Evolutionary conservation across 306 rosid genomes (phyloP).

Genomic region (Rosa chinensis): DNA sequence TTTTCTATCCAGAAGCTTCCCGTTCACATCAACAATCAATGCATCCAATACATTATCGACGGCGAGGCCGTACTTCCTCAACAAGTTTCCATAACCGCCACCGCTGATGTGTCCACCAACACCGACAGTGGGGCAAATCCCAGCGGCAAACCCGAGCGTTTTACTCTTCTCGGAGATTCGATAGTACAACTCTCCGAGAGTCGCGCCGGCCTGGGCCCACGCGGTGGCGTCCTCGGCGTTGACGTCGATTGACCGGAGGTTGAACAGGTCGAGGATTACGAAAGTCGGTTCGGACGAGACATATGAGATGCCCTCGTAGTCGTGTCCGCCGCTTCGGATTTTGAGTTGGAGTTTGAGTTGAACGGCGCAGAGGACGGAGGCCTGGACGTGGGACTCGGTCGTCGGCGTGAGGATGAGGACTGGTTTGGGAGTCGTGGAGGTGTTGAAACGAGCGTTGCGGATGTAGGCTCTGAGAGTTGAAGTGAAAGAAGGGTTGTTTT

Average conservation of each 20-base stretch:
- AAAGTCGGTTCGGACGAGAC: constrained; percentile 50
- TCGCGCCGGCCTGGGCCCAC: constrained; percentile 66
- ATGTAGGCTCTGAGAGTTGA: constrained; percentile 65
- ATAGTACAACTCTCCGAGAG: constrained; percentile 69
- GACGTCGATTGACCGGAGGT: constrained; percentile 48
- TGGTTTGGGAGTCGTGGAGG: constrained; percentile 66
- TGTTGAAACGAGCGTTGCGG: constrained; percentile 74
- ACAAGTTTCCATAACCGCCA: constrained; percentile 78
- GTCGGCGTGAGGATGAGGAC: constrained; percentile 55
- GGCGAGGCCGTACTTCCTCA: constrained; percentile 65
- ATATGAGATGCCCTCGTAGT: constrained; percentile 72
- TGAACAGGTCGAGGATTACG: constrained; percentile 71
- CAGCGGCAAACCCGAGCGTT: constrained; percentile 66
- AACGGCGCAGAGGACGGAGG: constrained; percentile 57
- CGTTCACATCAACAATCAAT: constrained; percentile 55
- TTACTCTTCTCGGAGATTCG: constrained; percentile 63
- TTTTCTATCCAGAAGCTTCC: constrained; percentile 49
- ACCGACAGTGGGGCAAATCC: constrained; percentile 76
- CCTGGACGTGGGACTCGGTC: constrained; percentile 52
- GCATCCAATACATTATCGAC: constrained; percentile 70
- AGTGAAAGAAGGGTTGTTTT: constrained; percentile 46
- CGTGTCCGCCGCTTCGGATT: constrained; percentile 86
- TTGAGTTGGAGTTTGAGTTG: constrained; percentile 45
- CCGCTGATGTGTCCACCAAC: constrained; percentile 82
- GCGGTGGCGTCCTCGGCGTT: constrained; percentile 42